Evolutionary conservation across 1,139 yeast species (phyloP).

Genomic region (Hyphopichia burtonii): DNA sequence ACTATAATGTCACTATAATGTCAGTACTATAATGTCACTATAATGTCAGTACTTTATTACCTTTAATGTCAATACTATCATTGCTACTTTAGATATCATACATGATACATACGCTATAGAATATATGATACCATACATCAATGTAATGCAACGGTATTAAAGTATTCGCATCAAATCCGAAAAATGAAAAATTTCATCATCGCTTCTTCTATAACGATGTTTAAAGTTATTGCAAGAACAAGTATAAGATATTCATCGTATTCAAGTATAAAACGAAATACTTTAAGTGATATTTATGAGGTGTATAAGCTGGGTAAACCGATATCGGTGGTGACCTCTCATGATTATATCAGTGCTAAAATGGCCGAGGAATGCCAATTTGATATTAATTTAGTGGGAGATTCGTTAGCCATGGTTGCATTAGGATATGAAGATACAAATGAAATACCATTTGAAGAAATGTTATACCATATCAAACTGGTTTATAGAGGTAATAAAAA

Average conservation of each 20-base stretch:
- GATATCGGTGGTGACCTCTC: slow-evolving; percentile 78
- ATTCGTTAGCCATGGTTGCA: slow-evolving; percentile 89
- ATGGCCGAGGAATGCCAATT: slow-evolving; percentile 68
- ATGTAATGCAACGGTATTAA: too few relatives aligned
- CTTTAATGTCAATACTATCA: too few relatives aligned
- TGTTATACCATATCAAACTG: slow-evolving; percentile 71
- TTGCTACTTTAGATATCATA: too few relatives aligned
- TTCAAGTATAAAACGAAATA: slow-evolving; percentile 12
- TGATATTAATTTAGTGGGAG: slow-evolving; percentile 82
- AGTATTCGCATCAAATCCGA: too few relatives aligned
- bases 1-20: too few relatives aligned
- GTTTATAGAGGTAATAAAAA: slow-evolving; percentile 68
- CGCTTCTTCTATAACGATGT: too few relatives aligned
- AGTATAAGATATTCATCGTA: not conserved
- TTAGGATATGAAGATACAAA: slow-evolving; percentile 80
- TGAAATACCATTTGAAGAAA: slow-evolving; percentile 73
- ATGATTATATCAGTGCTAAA: slow-evolving; percentile 76
- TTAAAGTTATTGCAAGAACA: not conserved
- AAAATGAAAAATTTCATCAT: too few relatives aligned
- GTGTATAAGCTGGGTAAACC: slow-evolving; percentile 47
- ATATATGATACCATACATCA: too few relatives aligned
- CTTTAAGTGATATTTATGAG: slow-evolving; percentile 43
- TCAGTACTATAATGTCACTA: too few relatives aligned
- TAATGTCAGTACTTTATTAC: too few relatives aligned
- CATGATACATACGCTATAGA: too few relatives aligned